Conservation (phyloP, 768 basidiomycete species). For the Lepiota venenata region DNA sequence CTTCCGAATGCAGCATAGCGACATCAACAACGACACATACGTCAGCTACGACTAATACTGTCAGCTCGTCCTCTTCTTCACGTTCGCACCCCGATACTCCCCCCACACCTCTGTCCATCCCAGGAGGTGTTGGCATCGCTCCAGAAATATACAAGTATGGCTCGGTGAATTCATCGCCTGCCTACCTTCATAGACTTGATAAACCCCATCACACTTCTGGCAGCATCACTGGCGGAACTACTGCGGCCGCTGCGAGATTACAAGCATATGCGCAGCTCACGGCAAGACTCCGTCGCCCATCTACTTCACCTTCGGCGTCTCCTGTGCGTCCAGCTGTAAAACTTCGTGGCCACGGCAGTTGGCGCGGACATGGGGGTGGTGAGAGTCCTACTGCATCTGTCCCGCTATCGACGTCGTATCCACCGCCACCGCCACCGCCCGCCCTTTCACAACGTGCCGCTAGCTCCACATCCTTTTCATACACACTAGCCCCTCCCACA, state of each 20-base stretch:
- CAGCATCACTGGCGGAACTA: slow-evolving; percentile 1
- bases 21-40: slow-evolving; percentile 9
- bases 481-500: background rate
- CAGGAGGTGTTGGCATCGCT: background rate
- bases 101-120: background rate
- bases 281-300: slow-evolving; percentile 8
- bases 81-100: slow-evolving; percentile 7
- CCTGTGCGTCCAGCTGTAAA: background rate
- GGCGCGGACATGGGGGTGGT: background rate
- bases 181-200: slow-evolving; percentile 9
- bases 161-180: background rate
- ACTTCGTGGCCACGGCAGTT: background rate
- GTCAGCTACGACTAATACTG: slow-evolving; percentile 5
- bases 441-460: slow-evolving; percentile 7
- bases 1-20: slow-evolving; percentile 6
- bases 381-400: background rate
- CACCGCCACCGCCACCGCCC: background rate
- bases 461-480: slow-evolving; percentile 6
- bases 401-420: background rate
- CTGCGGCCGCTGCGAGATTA: slow-evolving; percentile 8
- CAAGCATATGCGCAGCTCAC: slow-evolving; percentile 11
- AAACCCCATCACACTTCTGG: slow-evolving; percentile 3
- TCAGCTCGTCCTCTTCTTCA: slow-evolving; percentile 5
- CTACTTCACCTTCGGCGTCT: slow-evolving; percentile 9
- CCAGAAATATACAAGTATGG: slow-evolving; percentile 4